Conservation (phyloP, 306 rosid genomes). For the Adenanthera pavonina region DNA sequence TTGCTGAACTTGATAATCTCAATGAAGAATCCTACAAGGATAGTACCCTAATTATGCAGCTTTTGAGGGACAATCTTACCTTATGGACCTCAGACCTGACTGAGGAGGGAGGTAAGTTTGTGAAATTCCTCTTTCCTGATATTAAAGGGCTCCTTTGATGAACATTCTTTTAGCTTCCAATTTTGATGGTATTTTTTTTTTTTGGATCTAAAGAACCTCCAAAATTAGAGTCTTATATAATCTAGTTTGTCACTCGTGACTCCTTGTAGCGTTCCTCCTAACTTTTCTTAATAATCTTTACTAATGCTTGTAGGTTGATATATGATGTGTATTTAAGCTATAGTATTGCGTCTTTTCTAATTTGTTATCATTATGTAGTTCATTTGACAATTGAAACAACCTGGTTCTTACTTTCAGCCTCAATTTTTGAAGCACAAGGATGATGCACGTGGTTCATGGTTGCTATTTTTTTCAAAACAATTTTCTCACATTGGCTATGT, state of each 20-base stretch:
- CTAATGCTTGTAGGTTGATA: background rate
- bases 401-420: background rate
- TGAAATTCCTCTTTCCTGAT: background rate
- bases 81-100: constrained; percentile 7
- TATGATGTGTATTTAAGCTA: background rate
- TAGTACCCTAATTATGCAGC: constrained; percentile 12
- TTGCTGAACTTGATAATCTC: constrained; percentile 12
- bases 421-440: background rate
- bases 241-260: background rate
- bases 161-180: background rate
- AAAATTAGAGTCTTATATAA: background rate
- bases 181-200: background rate
- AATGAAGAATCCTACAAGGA: constrained; percentile 22
- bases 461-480: background rate
- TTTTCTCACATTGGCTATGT: background rate
- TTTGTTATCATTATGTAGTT: background rate
- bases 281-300: background rate
- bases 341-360: background rate
- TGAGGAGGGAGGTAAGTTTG: constrained; percentile 8
- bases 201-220: background rate
- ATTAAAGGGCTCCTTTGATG: background rate
- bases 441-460: background rate
- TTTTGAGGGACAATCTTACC: constrained; percentile 26
- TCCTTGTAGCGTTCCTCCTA: background rate
- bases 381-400: background rate